phyloP scores from a whole-genome alignment of 176 grass and related monocot species.

The Musa troglodytarum region DNA sequence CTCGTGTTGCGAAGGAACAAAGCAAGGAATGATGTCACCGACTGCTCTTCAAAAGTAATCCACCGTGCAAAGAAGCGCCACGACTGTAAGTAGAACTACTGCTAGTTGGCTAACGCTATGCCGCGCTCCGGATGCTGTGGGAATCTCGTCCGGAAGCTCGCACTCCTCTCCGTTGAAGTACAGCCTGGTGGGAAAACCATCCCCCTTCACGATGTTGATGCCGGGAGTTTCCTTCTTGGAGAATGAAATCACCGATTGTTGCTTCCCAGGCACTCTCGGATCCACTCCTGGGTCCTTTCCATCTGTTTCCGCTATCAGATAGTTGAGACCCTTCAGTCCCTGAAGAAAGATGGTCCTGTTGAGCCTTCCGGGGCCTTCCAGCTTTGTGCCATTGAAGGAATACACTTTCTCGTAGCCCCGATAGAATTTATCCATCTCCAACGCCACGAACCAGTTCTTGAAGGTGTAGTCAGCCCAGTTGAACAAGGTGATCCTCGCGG shows the following conservation, averaged over 20 bases:
- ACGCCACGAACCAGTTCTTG: conserved; percentile 84
- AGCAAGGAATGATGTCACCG: too few species aligned
- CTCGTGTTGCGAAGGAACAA: too few species aligned
- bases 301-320: conserved; percentile 41
- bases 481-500: conserved; percentile 68
- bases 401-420: conserved; percentile 78
- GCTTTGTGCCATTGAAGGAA: conserved; percentile 72
- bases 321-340: conserved; percentile 48
- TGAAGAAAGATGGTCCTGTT: conserved; percentile 79
- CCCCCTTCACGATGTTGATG: conserved; percentile 43
- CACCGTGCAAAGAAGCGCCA: background rate
- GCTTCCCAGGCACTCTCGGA: conserved; percentile 60
- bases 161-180: conserved; percentile 94
- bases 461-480: conserved; percentile 85
- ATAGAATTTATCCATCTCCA: conserved; percentile 37
- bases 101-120: background rate
- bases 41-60: background rate
- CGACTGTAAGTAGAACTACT: background rate
- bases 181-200: conserved; percentile 56
- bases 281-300: conserved; percentile 21
- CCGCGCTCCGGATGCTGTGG: conserved; percentile 11
- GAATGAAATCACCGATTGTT: conserved; percentile 78
- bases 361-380: conserved; percentile 20
- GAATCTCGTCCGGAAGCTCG: conserved; percentile 49
- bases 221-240: conserved; percentile 39